Conservation (phyloP, 441 rosid genomes). For the Populus tomentosa region DNA sequence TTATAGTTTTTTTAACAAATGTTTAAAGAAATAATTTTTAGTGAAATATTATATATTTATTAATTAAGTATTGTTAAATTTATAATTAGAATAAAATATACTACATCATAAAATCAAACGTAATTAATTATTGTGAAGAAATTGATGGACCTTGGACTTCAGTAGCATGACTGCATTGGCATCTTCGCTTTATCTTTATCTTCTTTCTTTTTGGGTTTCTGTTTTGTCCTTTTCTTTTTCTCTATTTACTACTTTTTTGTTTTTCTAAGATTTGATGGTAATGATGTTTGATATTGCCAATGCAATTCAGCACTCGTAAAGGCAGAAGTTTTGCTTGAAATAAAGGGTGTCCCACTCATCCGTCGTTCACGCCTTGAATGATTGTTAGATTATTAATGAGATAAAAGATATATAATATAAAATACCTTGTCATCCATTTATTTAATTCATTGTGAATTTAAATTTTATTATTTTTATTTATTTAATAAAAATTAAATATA, state of each 20-base stretch:
- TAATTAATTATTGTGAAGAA: no score
- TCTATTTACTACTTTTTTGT: background rate
- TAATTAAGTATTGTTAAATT: no score
- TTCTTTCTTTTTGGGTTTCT: background rate
- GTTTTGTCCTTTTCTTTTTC: slow-evolving; percentile 8
- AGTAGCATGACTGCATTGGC: background rate
- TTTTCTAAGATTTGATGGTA: background rate
- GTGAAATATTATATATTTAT: no score
- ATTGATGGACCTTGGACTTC: background rate
- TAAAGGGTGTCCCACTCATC: background rate
- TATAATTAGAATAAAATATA: no score
- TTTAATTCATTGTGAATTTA: no score
- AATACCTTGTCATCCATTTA: no score
- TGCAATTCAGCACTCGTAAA: background rate
- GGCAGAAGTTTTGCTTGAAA: background rate
- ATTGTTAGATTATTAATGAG: background rate
- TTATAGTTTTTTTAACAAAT: no score
- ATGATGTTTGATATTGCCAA: slow-evolving; percentile 20
- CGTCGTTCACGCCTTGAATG: background rate
- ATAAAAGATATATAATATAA: no score
- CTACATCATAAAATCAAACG: no score
- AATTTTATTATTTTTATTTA: no score
- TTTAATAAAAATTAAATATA: no score
- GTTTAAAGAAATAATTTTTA: no score
- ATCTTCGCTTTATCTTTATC: slow-evolving; percentile 19